Percentiles rank a stretch among this genome's conserved stretches.
Evolutionary conservation across 352 stramenopile genomes (phyloP).

Genomic region (Elongisporangium prolatum): DNA sequence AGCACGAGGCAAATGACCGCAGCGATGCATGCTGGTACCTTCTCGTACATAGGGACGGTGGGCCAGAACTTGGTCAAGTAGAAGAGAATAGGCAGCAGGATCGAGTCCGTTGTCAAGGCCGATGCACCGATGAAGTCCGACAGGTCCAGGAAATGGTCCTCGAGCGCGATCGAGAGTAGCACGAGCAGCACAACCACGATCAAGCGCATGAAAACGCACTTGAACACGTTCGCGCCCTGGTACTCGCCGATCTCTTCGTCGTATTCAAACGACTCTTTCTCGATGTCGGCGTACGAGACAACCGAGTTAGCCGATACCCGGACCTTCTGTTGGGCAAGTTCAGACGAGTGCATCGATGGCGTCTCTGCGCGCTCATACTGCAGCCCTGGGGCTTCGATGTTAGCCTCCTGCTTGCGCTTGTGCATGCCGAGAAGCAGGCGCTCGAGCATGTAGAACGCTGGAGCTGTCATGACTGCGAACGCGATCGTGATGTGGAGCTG

Average conservation of each 20-base stretch:
- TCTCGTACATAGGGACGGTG: constrained; percentile 35
- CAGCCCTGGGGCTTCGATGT: constrained; percentile 26
- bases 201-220: constrained; percentile 40
- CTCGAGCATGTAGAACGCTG: constrained; percentile 40
- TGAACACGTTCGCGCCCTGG: constrained; percentile 30
- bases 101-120: constrained; percentile 45
- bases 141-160: constrained; percentile 53
- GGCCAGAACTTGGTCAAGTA: constrained; percentile 42
- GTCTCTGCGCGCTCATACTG: constrained; percentile 24
- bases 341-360: constrained; percentile 19
- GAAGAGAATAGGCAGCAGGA: constrained; percentile 47
- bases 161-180: constrained; percentile 25
- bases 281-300: constrained; percentile 22
- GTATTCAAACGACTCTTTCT: constrained; percentile 34
- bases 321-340: constrained; percentile 11
- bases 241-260: constrained; percentile 40
- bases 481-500: constrained; percentile 47
- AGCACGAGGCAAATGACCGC: no score
- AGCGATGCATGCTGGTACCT: constrained; percentile 29
- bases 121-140: constrained; percentile 52
- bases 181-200: constrained; percentile 37
- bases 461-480: constrained; percentile 37
- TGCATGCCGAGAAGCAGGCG: constrained; percentile 40
- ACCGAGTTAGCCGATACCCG: constrained; percentile 15
- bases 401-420: constrained; percentile 18